phyloP scores from a whole-genome alignment of 441 rosid genomes.

The Breynia disticha region DNA sequence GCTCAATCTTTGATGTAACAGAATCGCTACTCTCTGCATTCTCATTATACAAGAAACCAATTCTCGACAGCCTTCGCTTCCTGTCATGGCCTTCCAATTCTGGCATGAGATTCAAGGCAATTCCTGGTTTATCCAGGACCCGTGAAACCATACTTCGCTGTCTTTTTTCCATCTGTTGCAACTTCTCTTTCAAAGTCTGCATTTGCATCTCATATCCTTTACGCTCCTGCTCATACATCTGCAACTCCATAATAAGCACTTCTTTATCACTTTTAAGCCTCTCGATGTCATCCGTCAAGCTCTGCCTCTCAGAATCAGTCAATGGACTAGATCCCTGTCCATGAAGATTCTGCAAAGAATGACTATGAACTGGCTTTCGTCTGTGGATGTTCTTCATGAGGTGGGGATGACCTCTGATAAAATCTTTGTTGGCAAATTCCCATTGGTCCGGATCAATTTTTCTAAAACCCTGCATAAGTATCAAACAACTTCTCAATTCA shows the following conservation, averaged over 20 bases:
- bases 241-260: conserved; percentile 39
- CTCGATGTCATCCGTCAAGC: conserved; percentile 56
- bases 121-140: conserved; percentile 58
- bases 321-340: conserved; percentile 41
- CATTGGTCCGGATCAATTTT: conserved; percentile 79
- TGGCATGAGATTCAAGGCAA: conserved; percentile 43
- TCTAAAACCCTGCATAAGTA: conserved; percentile 67
- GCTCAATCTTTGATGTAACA: conserved; percentile 32
- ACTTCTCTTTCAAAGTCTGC: conserved; percentile 47
- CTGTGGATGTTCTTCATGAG: conserved; percentile 86
- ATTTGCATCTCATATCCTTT: conserved; percentile 48
- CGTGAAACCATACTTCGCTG: conserved; percentile 51
- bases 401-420: conserved; percentile 56
- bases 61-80: conserved; percentile 64
- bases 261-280: conserved; percentile 52
- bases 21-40: conserved; percentile 26
- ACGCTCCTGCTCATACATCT: conserved; percentile 45
- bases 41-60: conserved; percentile 34
- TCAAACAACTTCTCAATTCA: conserved; percentile 6
- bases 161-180: conserved; percentile 42
- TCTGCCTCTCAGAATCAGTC: conserved; percentile 55
- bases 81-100: conserved; percentile 47
- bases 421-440: conserved; percentile 91
- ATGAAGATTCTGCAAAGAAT: conserved; percentile 52
- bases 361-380: conserved; percentile 91